phyloP scores from a whole-genome alignment of 371 early-diverging fungal species.

The Actinomortierella wolfii region DNA sequence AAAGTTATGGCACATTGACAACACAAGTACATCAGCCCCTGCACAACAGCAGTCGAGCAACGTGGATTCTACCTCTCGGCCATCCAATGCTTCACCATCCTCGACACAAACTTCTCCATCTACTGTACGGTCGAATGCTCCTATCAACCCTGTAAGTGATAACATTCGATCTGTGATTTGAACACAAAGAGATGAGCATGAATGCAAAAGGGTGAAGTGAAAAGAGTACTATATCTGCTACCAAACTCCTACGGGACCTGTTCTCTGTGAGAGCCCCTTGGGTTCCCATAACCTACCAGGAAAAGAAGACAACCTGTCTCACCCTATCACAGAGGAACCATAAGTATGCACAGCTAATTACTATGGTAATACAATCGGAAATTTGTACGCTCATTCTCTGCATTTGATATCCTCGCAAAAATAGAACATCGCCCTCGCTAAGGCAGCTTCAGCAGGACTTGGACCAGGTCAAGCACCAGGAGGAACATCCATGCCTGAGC shows the following conservation, averaged over 20 bases:
- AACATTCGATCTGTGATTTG: neutral
- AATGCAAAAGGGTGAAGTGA: no score
- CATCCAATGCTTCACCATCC: neutral
- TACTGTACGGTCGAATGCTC: neutral
- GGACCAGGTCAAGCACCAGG: no score
- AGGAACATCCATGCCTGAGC: constrained; percentile 12
- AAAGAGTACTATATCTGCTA: constrained; percentile 1
- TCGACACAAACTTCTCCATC: neutral
- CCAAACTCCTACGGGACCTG: constrained; percentile 9
- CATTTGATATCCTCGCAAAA: neutral
- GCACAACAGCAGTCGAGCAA: neutral
- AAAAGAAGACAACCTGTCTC: constrained; percentile 2
- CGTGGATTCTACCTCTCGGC: neutral
- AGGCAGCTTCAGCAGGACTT: constrained; percentile 10
- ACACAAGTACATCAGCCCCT: constrained; percentile 6
- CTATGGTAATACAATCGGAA: constrained; percentile 46
- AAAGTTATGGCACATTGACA: constrained; percentile 33
- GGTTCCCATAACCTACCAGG: constrained; percentile 21
- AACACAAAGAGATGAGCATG: no score
- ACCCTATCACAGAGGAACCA: neutral
- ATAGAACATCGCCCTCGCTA: neutral
- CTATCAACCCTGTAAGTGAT: neutral
- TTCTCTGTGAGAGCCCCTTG: constrained; percentile 11
- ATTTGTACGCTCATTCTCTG: neutral
- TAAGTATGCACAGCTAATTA: constrained; percentile 14